These are phyloP conservation scores for Nymphaea thermarum DNA, from an alignment of 164 flowering plant genomes.

Conservation along the genomic window DNA sequence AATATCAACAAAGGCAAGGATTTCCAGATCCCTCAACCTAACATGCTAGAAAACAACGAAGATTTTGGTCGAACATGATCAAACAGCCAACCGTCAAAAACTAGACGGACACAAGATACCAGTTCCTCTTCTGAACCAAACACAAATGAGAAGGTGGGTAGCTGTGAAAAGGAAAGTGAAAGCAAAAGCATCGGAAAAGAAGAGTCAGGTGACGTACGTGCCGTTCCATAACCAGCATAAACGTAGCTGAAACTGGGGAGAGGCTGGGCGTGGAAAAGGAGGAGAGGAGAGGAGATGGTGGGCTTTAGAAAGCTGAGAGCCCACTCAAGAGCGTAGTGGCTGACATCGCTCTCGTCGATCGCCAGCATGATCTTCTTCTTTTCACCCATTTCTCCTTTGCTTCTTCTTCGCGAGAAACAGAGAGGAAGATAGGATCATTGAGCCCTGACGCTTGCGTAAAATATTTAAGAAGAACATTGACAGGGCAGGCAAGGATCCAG, in stretches of 20 bases:
- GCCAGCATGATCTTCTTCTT: conserved; percentile 66
- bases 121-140: background rate
- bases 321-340: conserved; percentile 63
- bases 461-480: too few relatives aligned
- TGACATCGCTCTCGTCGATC: conserved; percentile 69
- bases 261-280: conserved; percentile 32
- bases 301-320: conserved; percentile 29
- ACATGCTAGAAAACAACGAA: too few relatives aligned
- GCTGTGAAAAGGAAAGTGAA: background rate
- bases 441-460: too few relatives aligned
- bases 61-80: too few relatives aligned
- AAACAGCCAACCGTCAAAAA: background rate
- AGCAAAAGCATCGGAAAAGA: background rate
- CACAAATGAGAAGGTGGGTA: background rate
- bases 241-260: conserved; percentile 12
- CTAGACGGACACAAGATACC: background rate
- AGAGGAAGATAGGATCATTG: too few relatives aligned
- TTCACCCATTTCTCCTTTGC: conserved; percentile 9
- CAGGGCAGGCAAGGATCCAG: too few relatives aligned
- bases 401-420: too few relatives aligned
- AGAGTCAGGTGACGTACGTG: conserved; percentile 17
- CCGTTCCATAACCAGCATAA: conserved; percentile 32
- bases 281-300: conserved; percentile 16
- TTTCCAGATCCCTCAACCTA: too few relatives aligned
- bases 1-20: too few relatives aligned